Evolutionary conservation across 1,284 basidiomycete species (phyloP).

Genomic region (Boletus smithii): DNA sequence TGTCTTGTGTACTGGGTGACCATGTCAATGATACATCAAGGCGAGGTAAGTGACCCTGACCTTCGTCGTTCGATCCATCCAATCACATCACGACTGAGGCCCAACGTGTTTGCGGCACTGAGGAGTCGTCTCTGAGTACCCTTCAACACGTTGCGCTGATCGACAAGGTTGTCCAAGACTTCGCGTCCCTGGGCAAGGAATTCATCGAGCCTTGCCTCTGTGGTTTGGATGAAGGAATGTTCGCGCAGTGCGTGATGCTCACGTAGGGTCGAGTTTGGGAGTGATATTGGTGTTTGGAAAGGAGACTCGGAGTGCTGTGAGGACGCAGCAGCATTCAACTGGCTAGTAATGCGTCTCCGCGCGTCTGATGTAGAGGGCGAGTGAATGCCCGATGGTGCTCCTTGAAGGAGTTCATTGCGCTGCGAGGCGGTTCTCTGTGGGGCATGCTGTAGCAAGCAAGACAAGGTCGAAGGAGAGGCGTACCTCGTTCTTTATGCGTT

Average conservation of each 20-base stretch:
- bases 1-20: conserved; percentile 77
- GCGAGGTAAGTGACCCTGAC: conserved; percentile 35
- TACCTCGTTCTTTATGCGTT: conserved; percentile 58
- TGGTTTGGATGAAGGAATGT: conserved; percentile 81
- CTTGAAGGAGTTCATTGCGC: conserved; percentile 58
- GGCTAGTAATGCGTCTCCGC: conserved; percentile 52
- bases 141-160: conserved; percentile 89
- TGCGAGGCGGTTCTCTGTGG: conserved; percentile 53
- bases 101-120: conserved; percentile 89
- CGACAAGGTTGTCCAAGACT: conserved; percentile 84
- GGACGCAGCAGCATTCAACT: conserved; percentile 29
- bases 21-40: conserved; percentile 11
- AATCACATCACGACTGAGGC: conserved; percentile 88
- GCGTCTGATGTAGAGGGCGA: conserved; percentile 50
- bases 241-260: conserved; percentile 81
- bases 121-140: conserved; percentile 82
- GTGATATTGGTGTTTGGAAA: conserved; percentile 58
- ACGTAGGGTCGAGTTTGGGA: conserved; percentile 53
- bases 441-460: background rate
- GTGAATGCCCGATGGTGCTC: conserved; percentile 44
- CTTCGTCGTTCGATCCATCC: conserved; percentile 93
- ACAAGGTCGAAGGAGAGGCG: background rate
- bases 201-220: conserved; percentile 78
- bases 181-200: conserved; percentile 89
- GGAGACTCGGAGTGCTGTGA: conserved; percentile 66